These are phyloP conservation scores for Tricholomella constricta DNA, from an alignment of 768 basidiomycete species.

Conservation along the genomic window DNA sequence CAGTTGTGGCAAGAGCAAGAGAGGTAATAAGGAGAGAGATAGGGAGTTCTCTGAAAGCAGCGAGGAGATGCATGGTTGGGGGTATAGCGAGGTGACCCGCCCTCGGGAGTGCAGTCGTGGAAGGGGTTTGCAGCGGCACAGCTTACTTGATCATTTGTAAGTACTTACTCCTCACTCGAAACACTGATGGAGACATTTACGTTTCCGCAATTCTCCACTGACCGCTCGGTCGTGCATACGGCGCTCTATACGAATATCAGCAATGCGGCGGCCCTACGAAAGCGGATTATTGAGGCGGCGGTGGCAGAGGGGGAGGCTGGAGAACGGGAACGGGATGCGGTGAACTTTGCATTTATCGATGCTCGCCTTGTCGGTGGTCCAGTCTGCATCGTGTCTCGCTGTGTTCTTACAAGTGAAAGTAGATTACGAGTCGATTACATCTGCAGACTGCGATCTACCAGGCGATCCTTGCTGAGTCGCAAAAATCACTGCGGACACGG, in stretches of 20 bases:
- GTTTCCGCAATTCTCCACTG: slow-evolving; percentile 53
- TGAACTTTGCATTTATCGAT: slow-evolving; percentile 92
- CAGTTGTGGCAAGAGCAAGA: slow-evolving; percentile 29
- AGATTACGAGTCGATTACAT: slow-evolving; percentile 85
- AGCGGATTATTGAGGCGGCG: slow-evolving; percentile 72
- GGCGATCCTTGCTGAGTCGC: slow-evolving; percentile 68
- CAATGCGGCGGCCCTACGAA: slow-evolving; percentile 62
- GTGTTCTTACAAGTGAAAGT: slow-evolving; percentile 7
- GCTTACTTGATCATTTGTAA: slow-evolving; percentile 9
- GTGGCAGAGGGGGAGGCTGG: slow-evolving; percentile 59
- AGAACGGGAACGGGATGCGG: slow-evolving; percentile 66
- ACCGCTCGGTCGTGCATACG: slow-evolving; percentile 49
- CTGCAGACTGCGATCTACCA: slow-evolving; percentile 84
- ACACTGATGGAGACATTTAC: slow-evolving; percentile 53
- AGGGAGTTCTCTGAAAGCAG: slow-evolving; percentile 21
- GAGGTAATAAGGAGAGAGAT: slow-evolving; percentile 31
- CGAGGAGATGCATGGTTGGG: slow-evolving; percentile 15
- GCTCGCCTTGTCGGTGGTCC: slow-evolving; percentile 66
- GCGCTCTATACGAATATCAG: slow-evolving; percentile 68
- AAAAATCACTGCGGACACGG: slow-evolving; percentile 70
- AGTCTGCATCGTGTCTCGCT: slow-evolving; percentile 4
- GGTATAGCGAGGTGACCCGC: slow-evolving; percentile 15
- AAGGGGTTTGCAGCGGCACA: neutral
- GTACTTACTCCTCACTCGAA: too few species aligned
- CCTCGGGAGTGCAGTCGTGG: slow-evolving; percentile 6